Evolutionary conservation across 805 yeast genomes (phyloP).

Genomic region (Teunomyces barrocoloradensis): DNA sequence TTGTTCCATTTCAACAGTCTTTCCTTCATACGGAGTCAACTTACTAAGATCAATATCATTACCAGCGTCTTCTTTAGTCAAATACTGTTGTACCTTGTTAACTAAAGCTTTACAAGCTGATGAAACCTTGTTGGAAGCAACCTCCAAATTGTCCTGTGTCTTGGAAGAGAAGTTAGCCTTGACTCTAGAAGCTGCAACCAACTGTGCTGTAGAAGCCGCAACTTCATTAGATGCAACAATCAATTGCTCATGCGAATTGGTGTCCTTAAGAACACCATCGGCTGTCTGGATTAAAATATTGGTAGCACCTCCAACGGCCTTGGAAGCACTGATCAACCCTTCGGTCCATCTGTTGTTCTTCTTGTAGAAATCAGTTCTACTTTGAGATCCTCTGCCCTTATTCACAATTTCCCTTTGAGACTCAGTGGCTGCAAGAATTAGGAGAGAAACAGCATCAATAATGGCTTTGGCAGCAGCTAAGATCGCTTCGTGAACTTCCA

Average conservation of each 20-base stretch:
- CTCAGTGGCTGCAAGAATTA: constrained; percentile 73
- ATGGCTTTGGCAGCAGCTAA: constrained; percentile 76
- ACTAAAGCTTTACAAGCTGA: constrained; percentile 76
- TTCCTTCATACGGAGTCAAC: constrained; percentile 74
- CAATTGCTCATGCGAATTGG: constrained; percentile 74
- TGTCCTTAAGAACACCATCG: constrained; percentile 68
- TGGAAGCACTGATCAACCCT: constrained; percentile 86
- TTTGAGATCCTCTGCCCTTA: constrained; percentile 61
- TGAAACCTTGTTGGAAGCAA: constrained; percentile 65
- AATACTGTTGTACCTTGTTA: constrained; percentile 60
- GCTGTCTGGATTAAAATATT: constrained; percentile 81
- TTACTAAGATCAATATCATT: constrained; percentile 62
- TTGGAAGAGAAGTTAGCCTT: constrained; percentile 75
- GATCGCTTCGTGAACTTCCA: constrained; percentile 73
- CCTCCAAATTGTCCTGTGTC: constrained; percentile 71
- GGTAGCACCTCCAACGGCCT: constrained; percentile 81
- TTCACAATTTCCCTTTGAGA: constrained; percentile 80
- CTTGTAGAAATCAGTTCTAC: constrained; percentile 74
- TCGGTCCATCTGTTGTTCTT: constrained; percentile 92
- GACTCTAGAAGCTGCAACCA: constrained; percentile 88
- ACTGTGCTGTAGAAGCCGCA: constrained; percentile 87
- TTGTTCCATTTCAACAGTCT: constrained; percentile 87
- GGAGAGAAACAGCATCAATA: constrained; percentile 69
- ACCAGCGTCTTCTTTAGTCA: constrained; percentile 37
- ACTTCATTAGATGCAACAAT: constrained; percentile 91